A percentile compares a stretch with the other conserved stretches of the same genome.
Evolutionary conservation across 345 rosid genomes (phyloP).

Genomic region (Populus pruinosa): DNA sequence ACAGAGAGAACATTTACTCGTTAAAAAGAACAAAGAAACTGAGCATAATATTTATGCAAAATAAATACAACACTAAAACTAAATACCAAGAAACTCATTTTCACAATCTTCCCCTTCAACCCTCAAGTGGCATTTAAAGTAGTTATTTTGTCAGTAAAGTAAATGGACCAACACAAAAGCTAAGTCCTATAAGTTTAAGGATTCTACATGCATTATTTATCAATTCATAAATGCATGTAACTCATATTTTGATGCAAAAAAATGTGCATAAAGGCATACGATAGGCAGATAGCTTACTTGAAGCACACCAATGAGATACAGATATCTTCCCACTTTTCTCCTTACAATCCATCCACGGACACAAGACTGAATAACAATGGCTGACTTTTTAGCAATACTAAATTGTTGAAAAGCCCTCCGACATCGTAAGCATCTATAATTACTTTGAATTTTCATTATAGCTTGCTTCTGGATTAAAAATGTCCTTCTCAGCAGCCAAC

Average conservation of each 20-base stretch:
- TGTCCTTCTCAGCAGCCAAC: slow-evolving; percentile 44
- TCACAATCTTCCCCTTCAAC: background rate
- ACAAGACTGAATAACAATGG: slow-evolving; percentile 55
- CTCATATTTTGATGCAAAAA: background rate
- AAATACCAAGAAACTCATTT: background rate
- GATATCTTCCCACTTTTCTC: slow-evolving; percentile 26
- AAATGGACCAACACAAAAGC: background rate
- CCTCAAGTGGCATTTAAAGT: background rate
- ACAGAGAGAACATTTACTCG: no score
- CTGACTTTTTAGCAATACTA: slow-evolving; percentile 38
- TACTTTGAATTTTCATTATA: slow-evolving; percentile 38
- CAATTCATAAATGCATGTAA: no score
- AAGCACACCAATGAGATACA: slow-evolving; percentile 35
- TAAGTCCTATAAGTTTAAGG: no score
- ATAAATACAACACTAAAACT: no score
- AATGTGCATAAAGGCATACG: background rate
- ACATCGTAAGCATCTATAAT: slow-evolving; percentile 30
- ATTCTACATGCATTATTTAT: no score
- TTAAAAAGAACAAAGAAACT: no score
- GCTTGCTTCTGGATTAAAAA: slow-evolving; percentile 40
- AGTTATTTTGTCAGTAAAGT: background rate
- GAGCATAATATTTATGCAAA: no score
- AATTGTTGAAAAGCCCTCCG: slow-evolving; percentile 28
- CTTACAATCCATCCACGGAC: slow-evolving; percentile 58
- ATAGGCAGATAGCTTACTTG: slow-evolving; percentile 49